phyloP scores from a whole-genome alignment of 352 stramenopile genomes.

The Albugo candida region DNA sequence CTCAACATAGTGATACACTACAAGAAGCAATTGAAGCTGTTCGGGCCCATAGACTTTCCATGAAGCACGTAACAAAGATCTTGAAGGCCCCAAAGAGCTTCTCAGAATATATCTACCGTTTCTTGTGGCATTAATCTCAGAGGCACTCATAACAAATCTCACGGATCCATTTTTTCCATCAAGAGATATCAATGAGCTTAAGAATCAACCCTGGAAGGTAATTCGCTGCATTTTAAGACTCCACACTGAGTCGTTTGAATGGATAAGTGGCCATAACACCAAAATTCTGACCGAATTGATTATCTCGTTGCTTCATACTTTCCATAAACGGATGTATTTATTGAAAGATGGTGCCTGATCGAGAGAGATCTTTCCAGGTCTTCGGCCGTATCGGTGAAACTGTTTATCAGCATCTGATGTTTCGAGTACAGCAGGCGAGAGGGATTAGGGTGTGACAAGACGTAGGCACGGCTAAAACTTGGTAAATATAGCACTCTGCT shows the following conservation, averaged over 20 bases:
- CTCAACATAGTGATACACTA: constrained; percentile 43
- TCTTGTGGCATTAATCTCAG: constrained; percentile 37
- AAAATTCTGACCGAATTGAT: constrained; percentile 82
- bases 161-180: constrained; percentile 78
- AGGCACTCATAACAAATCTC: constrained; percentile 53
- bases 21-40: constrained; percentile 55
- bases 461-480: too few relatives aligned
- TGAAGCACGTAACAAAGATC: constrained; percentile 13
- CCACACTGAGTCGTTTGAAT: constrained; percentile 26
- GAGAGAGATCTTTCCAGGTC: too few relatives aligned
- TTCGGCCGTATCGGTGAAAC: too few relatives aligned
- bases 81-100: constrained; percentile 17
- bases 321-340: constrained; percentile 73
- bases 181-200: constrained; percentile 21
- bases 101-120: constrained; percentile 23
- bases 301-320: constrained; percentile 81
- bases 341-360: too few relatives aligned
- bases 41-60: constrained; percentile 41
- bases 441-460: too few relatives aligned
- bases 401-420: too few relatives aligned
- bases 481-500: too few relatives aligned
- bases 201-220: constrained; percentile 20
- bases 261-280: constrained; percentile 65
- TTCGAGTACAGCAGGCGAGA: too few relatives aligned
- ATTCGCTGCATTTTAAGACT: constrained; percentile 10